Base-by-base conservation (phyloP, 2,329 filamentous ascomycete genomes). In the Phaeophleospora eucalypticola region DNA sequence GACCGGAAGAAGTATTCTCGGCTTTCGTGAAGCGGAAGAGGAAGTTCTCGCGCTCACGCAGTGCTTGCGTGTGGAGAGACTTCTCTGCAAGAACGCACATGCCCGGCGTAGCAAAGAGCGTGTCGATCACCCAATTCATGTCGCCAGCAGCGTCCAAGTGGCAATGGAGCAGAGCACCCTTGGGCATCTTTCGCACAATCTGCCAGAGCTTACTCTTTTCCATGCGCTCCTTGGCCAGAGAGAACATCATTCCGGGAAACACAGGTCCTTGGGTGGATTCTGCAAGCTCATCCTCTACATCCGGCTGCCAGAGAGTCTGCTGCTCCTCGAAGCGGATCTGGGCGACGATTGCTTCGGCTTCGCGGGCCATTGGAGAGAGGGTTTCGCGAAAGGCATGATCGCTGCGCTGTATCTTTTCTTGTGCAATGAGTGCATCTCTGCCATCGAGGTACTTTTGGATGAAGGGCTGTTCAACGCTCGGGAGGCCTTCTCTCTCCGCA, bases 211-310 rank as follows among this genome's bases (percentile, higher is more conserved):
- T 83, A 12, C 88, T 95, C 57, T 76, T 76, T 68, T 95, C 88
- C 81, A 95, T 94, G 32, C 82, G 81, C n/a, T 83, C 79, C 67
- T 89, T 91, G 58, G 89, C 89, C 29, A 91, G 76, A 29, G 80
- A 83, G 69, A 95, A 96, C 86, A 95, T 93, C 85, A 95, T 95
- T 9, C 90, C 90, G 0, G 89, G 89, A 63, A 86, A 88, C 41
- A 91, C 72, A 56, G 82, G 80, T 51, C 81, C 77, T 58, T 81
- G 75, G 19, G 71, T 72, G 46, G 80, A 71, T 53, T 79, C 77
- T 3, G 84, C 82, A 2, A 89, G 71, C 36, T 76, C 76, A 61
- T 90, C 83, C 59, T 91, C 86, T 41, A 86, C 80, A 37, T 81
- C 78, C 24, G 79, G 74, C 8, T 83, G 89, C 90, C 89, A 95